Percentiles rank a stretch among this genome's conserved stretches.
phyloP scores from a whole-genome alignment of 108 stramenopile species.

The Mediolabrus comicus region DNA sequence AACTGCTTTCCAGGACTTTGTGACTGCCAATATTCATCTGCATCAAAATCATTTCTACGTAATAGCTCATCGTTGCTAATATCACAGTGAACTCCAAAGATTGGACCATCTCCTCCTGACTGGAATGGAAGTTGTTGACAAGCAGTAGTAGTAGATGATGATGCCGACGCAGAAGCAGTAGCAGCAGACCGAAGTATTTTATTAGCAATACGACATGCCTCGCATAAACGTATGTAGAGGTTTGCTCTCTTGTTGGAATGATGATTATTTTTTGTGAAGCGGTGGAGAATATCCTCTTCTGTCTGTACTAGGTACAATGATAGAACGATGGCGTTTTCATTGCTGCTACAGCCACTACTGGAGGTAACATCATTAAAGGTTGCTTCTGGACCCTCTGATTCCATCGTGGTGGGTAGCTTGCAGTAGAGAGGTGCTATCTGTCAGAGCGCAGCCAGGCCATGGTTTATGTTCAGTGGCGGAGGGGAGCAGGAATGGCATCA shows the following conservation, averaged over 20 bases:
- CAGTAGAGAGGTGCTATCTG: no score
- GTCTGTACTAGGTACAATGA: slow-evolving; percentile 34
- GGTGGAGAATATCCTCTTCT: slow-evolving; percentile 14
- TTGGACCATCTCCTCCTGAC: slow-evolving; percentile 69
- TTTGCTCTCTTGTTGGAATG: slow-evolving; percentile 10
- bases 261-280: neutral
- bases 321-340: slow-evolving; percentile 25
- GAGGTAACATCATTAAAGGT: neutral
- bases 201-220: slow-evolving; percentile 19
- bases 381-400: neutral
- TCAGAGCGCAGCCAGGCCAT: no score
- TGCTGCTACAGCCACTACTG: neutral
- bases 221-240: slow-evolving; percentile 16
- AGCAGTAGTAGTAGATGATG: slow-evolving; percentile 12
- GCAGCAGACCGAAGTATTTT: slow-evolving; percentile 9
- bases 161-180: neutral
- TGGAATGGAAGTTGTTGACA: slow-evolving; percentile 54
- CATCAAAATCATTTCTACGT: slow-evolving; percentile 13
- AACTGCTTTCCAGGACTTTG: neutral
- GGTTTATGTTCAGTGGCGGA: no score
- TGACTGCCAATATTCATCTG: slow-evolving; percentile 30
- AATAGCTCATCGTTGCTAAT: slow-evolving; percentile 5
- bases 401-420: no score
- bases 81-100: slow-evolving; percentile 66
- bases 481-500: neutral